Percentiles rank a stretch among this genome's conserved stretches.
Conservation (phyloP, 2,329 filamentous ascomycete genomes). For the Arthrobotrys conoides region DNA sequence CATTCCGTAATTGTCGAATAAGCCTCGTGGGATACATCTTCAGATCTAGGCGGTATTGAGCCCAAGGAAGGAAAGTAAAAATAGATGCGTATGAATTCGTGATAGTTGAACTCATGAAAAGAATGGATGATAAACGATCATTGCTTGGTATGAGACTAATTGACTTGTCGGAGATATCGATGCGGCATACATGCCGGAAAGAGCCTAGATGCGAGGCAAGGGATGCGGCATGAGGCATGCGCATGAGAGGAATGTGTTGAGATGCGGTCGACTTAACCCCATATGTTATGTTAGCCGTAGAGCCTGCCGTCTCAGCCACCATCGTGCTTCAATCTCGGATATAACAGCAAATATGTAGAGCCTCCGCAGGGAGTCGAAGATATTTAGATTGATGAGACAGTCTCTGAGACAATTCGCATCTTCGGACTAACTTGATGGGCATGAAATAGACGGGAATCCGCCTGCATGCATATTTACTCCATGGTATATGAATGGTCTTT, state of each 20-base stretch:
- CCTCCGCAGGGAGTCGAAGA: slow-evolving; percentile 34
- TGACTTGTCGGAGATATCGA: slow-evolving; percentile 29
- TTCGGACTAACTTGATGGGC: slow-evolving; percentile 7
- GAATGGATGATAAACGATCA: slow-evolving; percentile 15
- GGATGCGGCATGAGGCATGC: slow-evolving; percentile 58
- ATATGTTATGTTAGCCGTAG: neutral
- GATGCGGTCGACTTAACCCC: slow-evolving; percentile 42
- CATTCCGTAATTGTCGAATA: slow-evolving; percentile 22
- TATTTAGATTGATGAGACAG: slow-evolving; percentile 38
- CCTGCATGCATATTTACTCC: neutral
- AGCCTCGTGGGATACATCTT: slow-evolving; percentile 36
- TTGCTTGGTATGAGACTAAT: slow-evolving; percentile 28
- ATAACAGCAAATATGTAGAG: slow-evolving; percentile 44
- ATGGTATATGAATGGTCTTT: neutral
- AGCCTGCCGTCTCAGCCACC: slow-evolving; percentile 40
- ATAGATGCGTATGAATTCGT: slow-evolving; percentile 17
- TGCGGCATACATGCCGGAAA: slow-evolving; percentile 47
- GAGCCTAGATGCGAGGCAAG: neutral
- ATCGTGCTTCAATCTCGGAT: slow-evolving; percentile 31
- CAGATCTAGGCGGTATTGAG: neutral
- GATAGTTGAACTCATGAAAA: slow-evolving; percentile 9
- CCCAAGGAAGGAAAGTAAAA: slow-evolving; percentile 6
- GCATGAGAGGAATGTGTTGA: slow-evolving; percentile 59
- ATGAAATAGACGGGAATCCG: neutral
- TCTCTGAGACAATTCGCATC: slow-evolving; percentile 36